Percentiles rank a stretch among this genome's conserved stretches.
These are phyloP conservation scores for Neurospora cerealis DNA, from an alignment of 495 filamentous ascomycete species.

Conservation along the genomic window DNA sequence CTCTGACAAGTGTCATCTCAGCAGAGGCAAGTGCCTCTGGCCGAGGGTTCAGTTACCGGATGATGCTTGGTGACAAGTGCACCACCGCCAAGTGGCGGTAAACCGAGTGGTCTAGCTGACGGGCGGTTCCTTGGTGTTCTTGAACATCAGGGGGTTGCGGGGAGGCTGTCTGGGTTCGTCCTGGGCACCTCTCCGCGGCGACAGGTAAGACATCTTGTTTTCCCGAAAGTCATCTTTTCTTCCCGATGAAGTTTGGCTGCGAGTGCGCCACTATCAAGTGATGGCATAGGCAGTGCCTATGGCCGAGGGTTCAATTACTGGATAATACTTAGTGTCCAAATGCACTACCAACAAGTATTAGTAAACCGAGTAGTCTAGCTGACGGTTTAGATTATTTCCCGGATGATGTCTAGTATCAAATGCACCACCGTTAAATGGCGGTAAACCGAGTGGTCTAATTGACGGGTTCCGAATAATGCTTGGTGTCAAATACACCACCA, in stretches of 20 bases:
- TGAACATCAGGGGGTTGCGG: too few relatives aligned
- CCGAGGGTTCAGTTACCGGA: not conserved
- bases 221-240: too few relatives aligned
- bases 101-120: not conserved
- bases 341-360: not conserved
- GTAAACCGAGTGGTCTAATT: not conserved
- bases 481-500: not conserved
- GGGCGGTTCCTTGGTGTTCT: too few relatives aligned
- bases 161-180: too few relatives aligned
- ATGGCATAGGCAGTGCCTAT: too few relatives aligned
- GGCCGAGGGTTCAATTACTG: too few relatives aligned
- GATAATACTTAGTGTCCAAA: not conserved
- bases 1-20: not conserved
- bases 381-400: not conserved
- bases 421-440: not conserved
- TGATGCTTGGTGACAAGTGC: not conserved
- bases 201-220: too few relatives aligned
- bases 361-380: not conserved
- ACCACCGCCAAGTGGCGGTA: not conserved
- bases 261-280: too few relatives aligned
- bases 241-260: too few relatives aligned
- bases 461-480: not conserved
- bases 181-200: too few relatives aligned
- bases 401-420: not conserved
- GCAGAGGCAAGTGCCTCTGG: not conserved